Evolutionary conservation across 345 rosid species (phyloP).

Genomic region (Gossypium stocksii): DNA sequence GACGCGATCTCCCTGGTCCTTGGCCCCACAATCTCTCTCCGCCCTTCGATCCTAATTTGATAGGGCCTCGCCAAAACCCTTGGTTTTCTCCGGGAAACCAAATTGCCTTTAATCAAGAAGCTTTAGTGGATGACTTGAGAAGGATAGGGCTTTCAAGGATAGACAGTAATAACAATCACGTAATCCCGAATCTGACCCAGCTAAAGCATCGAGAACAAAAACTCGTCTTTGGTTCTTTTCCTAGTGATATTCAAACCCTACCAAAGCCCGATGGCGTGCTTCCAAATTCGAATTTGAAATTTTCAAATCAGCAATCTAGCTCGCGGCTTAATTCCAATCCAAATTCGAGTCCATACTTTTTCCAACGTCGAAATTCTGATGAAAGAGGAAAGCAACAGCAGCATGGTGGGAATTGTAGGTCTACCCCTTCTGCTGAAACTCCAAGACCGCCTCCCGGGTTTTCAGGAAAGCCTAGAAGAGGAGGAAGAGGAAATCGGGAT

Average conservation of each 20-base stretch:
- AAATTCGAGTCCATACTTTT: conserved; percentile 19
- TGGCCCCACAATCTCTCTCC: conserved; percentile 26
- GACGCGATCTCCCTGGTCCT: conserved; percentile 32
- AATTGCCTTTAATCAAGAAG: conserved; percentile 31
- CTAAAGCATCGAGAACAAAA: conserved; percentile 38
- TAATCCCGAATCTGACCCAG: conserved; percentile 32
- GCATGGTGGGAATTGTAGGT: conserved; percentile 29
- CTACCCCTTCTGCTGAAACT: conserved; percentile 22
- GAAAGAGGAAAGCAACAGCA: conserved; percentile 41
- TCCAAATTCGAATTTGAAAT: conserved; percentile 27
- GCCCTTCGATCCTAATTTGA: conserved; percentile 38
- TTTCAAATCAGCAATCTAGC: conserved; percentile 32
- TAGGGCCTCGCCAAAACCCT: conserved; percentile 50
- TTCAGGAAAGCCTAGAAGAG: conserved; percentile 29
- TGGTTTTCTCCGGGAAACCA: conserved; percentile 27
- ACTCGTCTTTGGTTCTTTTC: conserved; percentile 60
- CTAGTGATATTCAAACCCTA: conserved; percentile 34
- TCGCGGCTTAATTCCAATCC: conserved; percentile 24
- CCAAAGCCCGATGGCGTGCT: conserved; percentile 29
- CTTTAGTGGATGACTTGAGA: conserved; percentile 38
- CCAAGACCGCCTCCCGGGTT: conserved; percentile 45
- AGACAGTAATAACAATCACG: conserved; percentile 13
- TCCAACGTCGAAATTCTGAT: conserved; percentile 30
- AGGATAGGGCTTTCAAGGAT: conserved; percentile 41
- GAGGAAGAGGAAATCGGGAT: conserved; percentile 34